Percentiles rank a stretch among this genome's conserved stretches.
phyloP scores from a whole-genome alignment of 441 rosid species.

The Melastoma candidum region DNA sequence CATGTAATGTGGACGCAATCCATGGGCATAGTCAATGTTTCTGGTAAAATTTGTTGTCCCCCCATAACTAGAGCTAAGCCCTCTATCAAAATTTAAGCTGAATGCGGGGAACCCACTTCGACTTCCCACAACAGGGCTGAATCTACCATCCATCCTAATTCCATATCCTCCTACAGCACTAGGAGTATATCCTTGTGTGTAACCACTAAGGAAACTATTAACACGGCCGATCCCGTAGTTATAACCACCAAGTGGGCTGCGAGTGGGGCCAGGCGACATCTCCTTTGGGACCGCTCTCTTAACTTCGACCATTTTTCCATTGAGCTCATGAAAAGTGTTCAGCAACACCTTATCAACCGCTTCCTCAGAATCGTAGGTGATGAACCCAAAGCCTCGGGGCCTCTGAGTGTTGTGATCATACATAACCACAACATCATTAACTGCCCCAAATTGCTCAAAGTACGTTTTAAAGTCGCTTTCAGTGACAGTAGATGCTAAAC shows the following conservation, averaged over 20 bases:
- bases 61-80: conserved; percentile 53
- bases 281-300: conserved; percentile 94
- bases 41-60: conserved; percentile 50
- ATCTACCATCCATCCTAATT: conserved; percentile 82
- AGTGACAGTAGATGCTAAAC: conserved; percentile 85
- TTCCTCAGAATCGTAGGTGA: conserved; percentile 87
- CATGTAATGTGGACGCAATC: conserved; percentile 69
- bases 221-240: conserved; percentile 66
- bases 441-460: conserved; percentile 85
- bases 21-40: conserved; percentile 67
- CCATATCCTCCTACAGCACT: conserved; percentile 71
- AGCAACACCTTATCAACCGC: conserved; percentile 79
- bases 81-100: conserved; percentile 73
- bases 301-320: conserved; percentile 84
- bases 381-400: conserved; percentile 99
- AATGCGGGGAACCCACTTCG: conserved; percentile 69
- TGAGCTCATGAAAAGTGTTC: conserved; percentile 83
- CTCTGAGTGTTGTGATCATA: conserved; percentile 95
- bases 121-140: conserved; percentile 61
- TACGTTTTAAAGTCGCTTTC: conserved; percentile 81
- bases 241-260: conserved; percentile 76
- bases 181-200: conserved; percentile 71
- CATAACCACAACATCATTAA: conserved; percentile 92
- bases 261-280: conserved; percentile 74
- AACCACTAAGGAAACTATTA: conserved; percentile 69